phyloP scores from a whole-genome alignment of 2,329 filamentous ascomycete genomes.

The Penicillium brasilianum region DNA sequence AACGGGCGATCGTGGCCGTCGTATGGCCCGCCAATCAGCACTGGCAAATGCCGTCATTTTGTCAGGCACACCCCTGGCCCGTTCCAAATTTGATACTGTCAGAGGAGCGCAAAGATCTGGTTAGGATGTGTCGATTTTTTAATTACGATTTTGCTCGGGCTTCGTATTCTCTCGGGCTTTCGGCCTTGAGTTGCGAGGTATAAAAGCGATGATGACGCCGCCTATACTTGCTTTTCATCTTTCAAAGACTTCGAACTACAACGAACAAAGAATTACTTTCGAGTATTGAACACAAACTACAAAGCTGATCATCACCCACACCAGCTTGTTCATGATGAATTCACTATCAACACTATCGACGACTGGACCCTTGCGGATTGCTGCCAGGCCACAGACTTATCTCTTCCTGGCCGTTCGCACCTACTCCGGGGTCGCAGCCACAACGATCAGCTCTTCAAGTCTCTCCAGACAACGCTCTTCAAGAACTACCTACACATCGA shows the following conservation, averaged over 20 bases:
- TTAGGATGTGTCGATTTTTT: neutral
- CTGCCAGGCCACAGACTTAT: constrained; percentile 33
- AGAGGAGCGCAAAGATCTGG: neutral
- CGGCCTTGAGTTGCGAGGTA: neutral
- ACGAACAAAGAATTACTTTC: neutral
- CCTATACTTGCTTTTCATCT: neutral
- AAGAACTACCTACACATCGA: constrained; percentile 14
- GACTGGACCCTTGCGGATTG: constrained; percentile 36
- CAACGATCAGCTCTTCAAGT: constrained; percentile 25
- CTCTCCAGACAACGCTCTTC: constrained; percentile 19
- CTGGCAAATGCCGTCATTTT: constrained; percentile 18
- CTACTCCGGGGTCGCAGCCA: constrained; percentile 32
- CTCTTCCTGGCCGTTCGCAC: constrained; percentile 32
- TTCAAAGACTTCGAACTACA: neutral
- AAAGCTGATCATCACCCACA: constrained; percentile 11
- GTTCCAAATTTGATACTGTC: neutral
- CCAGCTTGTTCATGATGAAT: constrained; percentile 31
- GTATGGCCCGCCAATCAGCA: constrained; percentile 17
- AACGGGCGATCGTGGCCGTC: constrained; percentile 7
- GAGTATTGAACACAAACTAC: neutral
- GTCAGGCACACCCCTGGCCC: constrained; percentile 18
- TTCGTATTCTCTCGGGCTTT: constrained; percentile 5
- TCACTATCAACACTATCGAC: constrained; percentile 34
- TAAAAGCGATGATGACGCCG: constrained; percentile 14
- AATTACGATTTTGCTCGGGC: constrained; percentile 9